Percentiles rank a stretch among this genome's conserved stretches.
Conservation (phyloP, 2,329 filamentous ascomycete species). For the Aureobasidium sp. region DNA sequence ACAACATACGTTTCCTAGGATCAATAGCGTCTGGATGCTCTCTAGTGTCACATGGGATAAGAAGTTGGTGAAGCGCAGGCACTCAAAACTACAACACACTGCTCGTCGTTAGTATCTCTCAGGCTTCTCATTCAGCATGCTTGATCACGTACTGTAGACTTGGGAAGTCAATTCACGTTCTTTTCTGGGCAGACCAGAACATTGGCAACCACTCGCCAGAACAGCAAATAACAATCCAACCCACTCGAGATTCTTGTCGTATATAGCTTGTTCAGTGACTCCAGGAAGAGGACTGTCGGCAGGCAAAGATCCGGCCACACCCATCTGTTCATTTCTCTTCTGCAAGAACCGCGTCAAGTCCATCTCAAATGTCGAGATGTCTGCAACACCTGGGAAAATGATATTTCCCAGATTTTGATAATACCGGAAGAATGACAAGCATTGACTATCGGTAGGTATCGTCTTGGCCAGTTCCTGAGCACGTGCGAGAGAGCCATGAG, state of each 20-base stretch:
- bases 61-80: constrained; percentile 57
- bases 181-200: constrained; percentile 50
- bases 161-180: constrained; percentile 57
- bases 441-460: constrained; percentile 52
- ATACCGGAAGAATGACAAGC: constrained; percentile 50
- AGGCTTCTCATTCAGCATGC: too few species aligned
- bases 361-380: constrained; percentile 48
- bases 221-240: constrained; percentile 55
- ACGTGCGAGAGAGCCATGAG: constrained; percentile 51
- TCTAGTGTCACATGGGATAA: constrained; percentile 55
- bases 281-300: constrained; percentile 29
- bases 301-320: constrained; percentile 5
- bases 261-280: constrained; percentile 49
- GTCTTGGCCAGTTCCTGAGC: constrained; percentile 53
- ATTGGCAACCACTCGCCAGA: constrained; percentile 57
- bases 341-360: constrained; percentile 49
- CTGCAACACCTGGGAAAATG: constrained; percentile 55
- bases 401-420: constrained; percentile 54
- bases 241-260: constrained; percentile 52
- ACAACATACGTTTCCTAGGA: constrained; percentile 49
- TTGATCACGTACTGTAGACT: constrained; percentile 47
- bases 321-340: constrained; percentile 40
- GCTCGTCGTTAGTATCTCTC: constrained; percentile 24
- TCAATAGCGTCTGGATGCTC: constrained; percentile 54
- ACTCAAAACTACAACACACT: constrained; percentile 61